phyloP scores from a whole-genome alignment of 2,329 filamentous ascomycete species.

The Hypoxylon sp. region DNA sequence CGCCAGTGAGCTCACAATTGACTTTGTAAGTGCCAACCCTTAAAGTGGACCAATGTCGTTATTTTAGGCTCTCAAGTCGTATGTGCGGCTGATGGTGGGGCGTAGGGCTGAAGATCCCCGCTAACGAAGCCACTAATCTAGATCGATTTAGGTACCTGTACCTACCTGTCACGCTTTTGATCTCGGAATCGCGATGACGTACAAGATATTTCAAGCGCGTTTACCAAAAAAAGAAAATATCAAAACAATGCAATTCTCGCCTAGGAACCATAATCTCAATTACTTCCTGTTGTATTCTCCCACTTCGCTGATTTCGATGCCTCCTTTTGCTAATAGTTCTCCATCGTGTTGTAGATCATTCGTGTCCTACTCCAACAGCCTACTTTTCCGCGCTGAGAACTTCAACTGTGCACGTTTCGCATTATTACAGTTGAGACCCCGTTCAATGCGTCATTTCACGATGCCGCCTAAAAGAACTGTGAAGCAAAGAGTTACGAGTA shows the following conservation, averaged over 20 bases:
- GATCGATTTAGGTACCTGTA: slow-evolving; percentile 26
- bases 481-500: slow-evolving; percentile 49
- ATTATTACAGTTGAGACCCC: not conserved
- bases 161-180: slow-evolving; percentile 17
- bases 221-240: slow-evolving; percentile 15
- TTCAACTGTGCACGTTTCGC: not conserved
- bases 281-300: not conserved
- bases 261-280: not conserved
- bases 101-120: slow-evolving; percentile 35
- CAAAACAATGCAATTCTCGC: not conserved
- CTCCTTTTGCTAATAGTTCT: not conserved
- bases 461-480: slow-evolving; percentile 49
- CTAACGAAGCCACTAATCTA: slow-evolving; percentile 25
- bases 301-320: not conserved
- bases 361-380: not conserved
- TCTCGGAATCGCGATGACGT: slow-evolving; percentile 45
- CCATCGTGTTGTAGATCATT: not conserved
- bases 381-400: not conserved
- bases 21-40: not conserved
- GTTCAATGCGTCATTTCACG: not conserved
- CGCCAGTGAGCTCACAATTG: too few species aligned
- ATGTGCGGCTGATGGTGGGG: slow-evolving; percentile 38
- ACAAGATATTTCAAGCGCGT: slow-evolving; percentile 41
- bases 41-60: slow-evolving; percentile 23
- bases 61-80: slow-evolving; percentile 29